These are phyloP conservation scores for Ustilago nuda DNA, from an alignment of 1,284 basidiomycete species.

Conservation along the genomic window DNA sequence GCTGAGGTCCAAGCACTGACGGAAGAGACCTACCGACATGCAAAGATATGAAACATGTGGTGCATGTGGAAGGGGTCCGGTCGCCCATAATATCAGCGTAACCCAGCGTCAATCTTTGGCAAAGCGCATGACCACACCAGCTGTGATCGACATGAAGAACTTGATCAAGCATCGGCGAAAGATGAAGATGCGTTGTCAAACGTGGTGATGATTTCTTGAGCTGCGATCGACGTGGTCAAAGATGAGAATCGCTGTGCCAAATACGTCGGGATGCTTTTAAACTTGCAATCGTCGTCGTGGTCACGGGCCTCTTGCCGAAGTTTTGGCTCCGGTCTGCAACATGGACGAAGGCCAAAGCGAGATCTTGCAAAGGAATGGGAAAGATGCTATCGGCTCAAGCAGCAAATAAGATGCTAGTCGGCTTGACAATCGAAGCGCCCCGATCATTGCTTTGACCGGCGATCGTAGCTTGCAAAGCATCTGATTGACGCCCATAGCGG, in stretches of 20 bases:
- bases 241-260: neutral
- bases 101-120: neutral
- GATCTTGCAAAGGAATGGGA: too few species aligned
- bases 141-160: neutral
- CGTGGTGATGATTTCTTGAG: too few species aligned
- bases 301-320: too few species aligned
- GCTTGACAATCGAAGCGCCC: neutral
- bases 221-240: neutral
- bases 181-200: too few species aligned
- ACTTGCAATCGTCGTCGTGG: too few species aligned
- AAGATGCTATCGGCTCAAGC: too few species aligned
- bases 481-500: too few species aligned
- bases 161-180: neutral
- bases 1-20: constrained; percentile 5
- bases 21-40: neutral
- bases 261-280: too few species aligned
- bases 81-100: neutral
- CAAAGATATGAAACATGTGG: neutral
- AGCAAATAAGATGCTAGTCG: too few species aligned
- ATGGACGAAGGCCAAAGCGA: too few species aligned
- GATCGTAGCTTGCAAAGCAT: neutral
- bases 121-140: neutral
- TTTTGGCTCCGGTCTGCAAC: too few species aligned
- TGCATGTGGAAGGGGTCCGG: constrained; percentile 8
- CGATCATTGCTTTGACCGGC: neutral